Base-by-base conservation (phyloP, 2,329 filamentous ascomycete genomes). In the Endocalyx cinctus region DNA sequence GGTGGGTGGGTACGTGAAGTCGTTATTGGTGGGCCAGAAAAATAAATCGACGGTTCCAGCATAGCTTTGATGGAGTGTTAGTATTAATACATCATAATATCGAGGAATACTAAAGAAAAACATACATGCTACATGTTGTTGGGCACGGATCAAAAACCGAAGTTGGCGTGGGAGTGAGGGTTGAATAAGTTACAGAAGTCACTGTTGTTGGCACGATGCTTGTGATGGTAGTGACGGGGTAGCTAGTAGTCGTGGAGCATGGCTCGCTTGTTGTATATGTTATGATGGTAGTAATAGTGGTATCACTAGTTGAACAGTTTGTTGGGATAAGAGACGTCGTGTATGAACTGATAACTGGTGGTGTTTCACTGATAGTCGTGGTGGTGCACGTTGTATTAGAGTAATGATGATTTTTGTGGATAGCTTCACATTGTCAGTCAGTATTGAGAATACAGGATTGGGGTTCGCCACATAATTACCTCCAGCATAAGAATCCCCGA, bases 21-120 rank as follows among this genome's bases (percentile, higher is more conserved):
- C 45, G 14, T 51, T 45, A 37, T 50, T 35, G 11, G 56, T 58
- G 6, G 57, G 58, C 58, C 58, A 61, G 47, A 47, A 61, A 38
- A 52, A 55, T 15, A 61, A 31, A 29, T 52, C 49, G 17, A 61
- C 58, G 2, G 55, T 60, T n/a, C 43, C 52, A 15, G 50, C 58
- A 23, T 43, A 48, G 23, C 50, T 44, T 23, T 23, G 20, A 46
- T 17, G 5, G 14, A 26, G 15, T n/a, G 14, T 48, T 39, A 46
- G 40, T 19, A 29, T 30, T 29, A 27, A 22, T 15, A 10, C 19
- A 12, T 28, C 12, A 5, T 17, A n/a, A 18, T 18, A 19, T 15
- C 6, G 19, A 27, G 14, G 25, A 25, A n/a, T 15, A 31, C n/a
- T 23, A 8, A 14, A 10, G 20, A 27, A n/a, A n/a, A 28, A 45